phyloP scores from a whole-genome alignment of 176 grass and related monocot genomes.

The Ensete ventricosum region DNA sequence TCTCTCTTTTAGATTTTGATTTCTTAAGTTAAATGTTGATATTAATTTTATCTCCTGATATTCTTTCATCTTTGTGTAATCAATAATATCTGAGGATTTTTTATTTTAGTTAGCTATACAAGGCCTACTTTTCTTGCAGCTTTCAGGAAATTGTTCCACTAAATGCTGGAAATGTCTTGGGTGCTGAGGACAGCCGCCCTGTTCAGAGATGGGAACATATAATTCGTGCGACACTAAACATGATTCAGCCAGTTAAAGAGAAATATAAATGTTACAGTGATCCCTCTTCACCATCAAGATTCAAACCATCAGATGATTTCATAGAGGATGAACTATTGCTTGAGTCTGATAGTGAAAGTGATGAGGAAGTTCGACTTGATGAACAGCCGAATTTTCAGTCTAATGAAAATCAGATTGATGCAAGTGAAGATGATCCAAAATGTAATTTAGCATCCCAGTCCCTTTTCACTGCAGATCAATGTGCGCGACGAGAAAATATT shows the following conservation, averaged over 20 bases:
- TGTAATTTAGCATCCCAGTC: background rate
- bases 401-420: constrained; percentile 24
- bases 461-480: background rate
- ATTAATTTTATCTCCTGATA: background rate
- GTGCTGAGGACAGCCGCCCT: constrained; percentile 80
- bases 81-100: too few species aligned
- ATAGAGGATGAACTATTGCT: constrained; percentile 58
- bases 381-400: constrained; percentile 27
- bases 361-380: constrained; percentile 41
- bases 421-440: background rate
- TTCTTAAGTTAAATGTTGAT: background rate
- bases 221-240: constrained; percentile 82
- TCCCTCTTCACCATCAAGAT: constrained; percentile 83
- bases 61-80: background rate
- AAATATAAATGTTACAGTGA: constrained; percentile 87
- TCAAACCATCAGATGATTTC: constrained; percentile 62
- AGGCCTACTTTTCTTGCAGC: constrained; percentile 28
- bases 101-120: too few species aligned
- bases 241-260: constrained; percentile 58
- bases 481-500: background rate
- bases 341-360: constrained; percentile 62
- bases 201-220: constrained; percentile 64
- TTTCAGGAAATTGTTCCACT: constrained; percentile 99
- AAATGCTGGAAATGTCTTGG: constrained; percentile 95
- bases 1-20: background rate